phyloP scores from a whole-genome alignment of 2,329 filamentous ascomycete genomes.

The Trichoderma pleuroti region DNA sequence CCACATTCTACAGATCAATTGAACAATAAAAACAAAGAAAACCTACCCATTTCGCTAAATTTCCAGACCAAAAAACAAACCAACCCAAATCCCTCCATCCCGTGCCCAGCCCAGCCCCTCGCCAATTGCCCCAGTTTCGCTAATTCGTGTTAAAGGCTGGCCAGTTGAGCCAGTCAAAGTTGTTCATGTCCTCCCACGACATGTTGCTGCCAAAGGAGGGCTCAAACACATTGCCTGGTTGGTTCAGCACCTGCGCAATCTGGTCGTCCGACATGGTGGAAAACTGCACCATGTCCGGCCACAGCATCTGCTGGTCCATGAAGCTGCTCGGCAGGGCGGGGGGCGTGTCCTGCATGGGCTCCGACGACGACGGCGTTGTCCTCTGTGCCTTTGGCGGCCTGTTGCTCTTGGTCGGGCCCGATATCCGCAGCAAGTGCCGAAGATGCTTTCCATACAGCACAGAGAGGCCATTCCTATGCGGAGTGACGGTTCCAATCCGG shows the following conservation, averaged over 20 bases:
- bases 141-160: slow-evolving; percentile 40
- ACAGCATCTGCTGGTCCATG: slow-evolving; percentile 33
- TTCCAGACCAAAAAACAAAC: not conserved
- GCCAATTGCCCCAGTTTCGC: not conserved
- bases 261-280: slow-evolving; percentile 68
- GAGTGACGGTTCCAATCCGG: slow-evolving; percentile 62
- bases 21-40: not conserved
- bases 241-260: slow-evolving; percentile 62
- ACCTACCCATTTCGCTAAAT: not conserved
- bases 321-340: slow-evolving; percentile 27
- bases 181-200: slow-evolving; percentile 56
- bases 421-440: slow-evolving; percentile 42
- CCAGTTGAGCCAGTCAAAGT: slow-evolving; percentile 56
- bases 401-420: slow-evolving; percentile 26
- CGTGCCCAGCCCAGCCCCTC: not conserved
- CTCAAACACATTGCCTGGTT: slow-evolving; percentile 58
- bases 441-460: slow-evolving; percentile 46
- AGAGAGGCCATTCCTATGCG: slow-evolving; percentile 65
- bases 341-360: slow-evolving; percentile 21
- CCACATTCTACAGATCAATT: not conserved
- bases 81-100: too few relatives aligned
- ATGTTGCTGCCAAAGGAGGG: slow-evolving; percentile 49
- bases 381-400: slow-evolving; percentile 13
- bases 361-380: slow-evolving; percentile 3
- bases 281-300: slow-evolving; percentile 56